Percentiles rank a stretch among this genome's conserved stretches.
phyloP scores from a whole-genome alignment of 2,329 filamentous ascomycete genomes.

The Penicillium sp. region DNA sequence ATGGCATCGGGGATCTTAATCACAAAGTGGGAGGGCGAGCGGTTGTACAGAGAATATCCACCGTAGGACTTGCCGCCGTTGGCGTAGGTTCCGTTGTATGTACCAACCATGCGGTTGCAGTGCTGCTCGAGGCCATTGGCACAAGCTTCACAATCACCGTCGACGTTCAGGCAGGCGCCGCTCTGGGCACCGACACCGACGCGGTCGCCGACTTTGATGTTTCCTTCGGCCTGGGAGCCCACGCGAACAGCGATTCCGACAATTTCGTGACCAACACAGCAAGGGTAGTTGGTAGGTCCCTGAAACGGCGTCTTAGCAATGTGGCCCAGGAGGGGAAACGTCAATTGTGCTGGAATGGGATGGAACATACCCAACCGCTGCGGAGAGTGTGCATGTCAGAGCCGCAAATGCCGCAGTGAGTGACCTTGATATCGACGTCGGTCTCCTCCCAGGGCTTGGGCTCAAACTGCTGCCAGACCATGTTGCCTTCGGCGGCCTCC shows the following conservation, averaged over 20 bases:
- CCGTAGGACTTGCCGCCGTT: slow-evolving; percentile 61
- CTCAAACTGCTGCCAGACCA: slow-evolving; percentile 51
- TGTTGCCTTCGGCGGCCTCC: slow-evolving; percentile 46
- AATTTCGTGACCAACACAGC: slow-evolving; percentile 60
- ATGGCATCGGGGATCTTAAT: slow-evolving; percentile 51
- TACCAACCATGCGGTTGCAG: slow-evolving; percentile 24
- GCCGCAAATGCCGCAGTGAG: slow-evolving; percentile 60
- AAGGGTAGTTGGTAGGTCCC: slow-evolving; percentile 33
- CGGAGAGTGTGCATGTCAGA: slow-evolving; percentile 55
- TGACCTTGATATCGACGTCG: slow-evolving; percentile 58
- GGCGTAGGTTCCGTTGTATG: slow-evolving; percentile 25
- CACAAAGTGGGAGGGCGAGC: slow-evolving; percentile 53
- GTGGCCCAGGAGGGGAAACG: no score
- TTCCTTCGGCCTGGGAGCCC: slow-evolving; percentile 39
- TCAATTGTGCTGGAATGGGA: no score
- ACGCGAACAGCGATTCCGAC: slow-evolving; percentile 55
- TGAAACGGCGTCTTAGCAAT: slow-evolving; percentile 6
- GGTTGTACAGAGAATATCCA: slow-evolving; percentile 55
- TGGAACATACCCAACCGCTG: slow-evolving; percentile 38
- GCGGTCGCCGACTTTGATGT: slow-evolving; percentile 31
- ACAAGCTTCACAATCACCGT: slow-evolving; percentile 49
- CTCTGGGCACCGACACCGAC: slow-evolving; percentile 56
- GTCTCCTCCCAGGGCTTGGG: slow-evolving; percentile 61
- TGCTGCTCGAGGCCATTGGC: slow-evolving; percentile 33
- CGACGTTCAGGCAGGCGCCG: slow-evolving; percentile 45